Evolutionary conservation across 768 basidiomycete species (phyloP), one percentile per base, ranked within the genome.

Genomic region (Russula emetica): DNA sequence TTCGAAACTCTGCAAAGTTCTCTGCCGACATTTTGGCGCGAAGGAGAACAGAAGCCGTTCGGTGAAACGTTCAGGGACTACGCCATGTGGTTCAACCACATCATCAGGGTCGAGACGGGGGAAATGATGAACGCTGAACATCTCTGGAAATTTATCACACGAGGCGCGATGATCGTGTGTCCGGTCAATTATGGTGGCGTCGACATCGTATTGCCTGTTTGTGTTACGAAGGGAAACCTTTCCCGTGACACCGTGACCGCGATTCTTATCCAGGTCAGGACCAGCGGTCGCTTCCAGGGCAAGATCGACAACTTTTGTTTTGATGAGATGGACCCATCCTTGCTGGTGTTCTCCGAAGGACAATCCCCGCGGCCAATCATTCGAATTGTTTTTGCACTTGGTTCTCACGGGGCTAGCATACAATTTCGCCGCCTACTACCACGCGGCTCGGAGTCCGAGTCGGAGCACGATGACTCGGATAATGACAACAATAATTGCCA

Each of bases 41-140:
- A 34, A 34, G 3, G 11, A 5, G n/a, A n/a, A 3, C 34, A 3
- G 18, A 45, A 20, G 44, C 0, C 44, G 14, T 59, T 59, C 3
- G 16, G 3, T 1, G 22, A 16, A 0, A 24, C 24, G 16, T 49
- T 49, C 8, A 34, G 0, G 34, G 34, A 34, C 34, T 34, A 34
- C 34, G 34, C 34, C 10, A 11, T 34, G 34, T 58, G 57, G 57
- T 58, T 58, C 22, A 58, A 58, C 22, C 57, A 49, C 18, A 32
- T 58, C 32, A 58, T 55, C 45, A n/a, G 14, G 9, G 16, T 49
- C 20, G 16, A 20, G 3, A 6, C 18, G 1, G 2, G 18, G 1
- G 11, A 47, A 6, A 22, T 58, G 57, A 49, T 58, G 30, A 4
- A 14, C 0, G 5, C 16, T 3, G 10, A 11, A 1, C 11, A 24